Evolutionary conservation across 306 rosid genomes (phyloP), one percentile per base, ranked within the genome.

Genomic region (Malus sylvestris): DNA sequence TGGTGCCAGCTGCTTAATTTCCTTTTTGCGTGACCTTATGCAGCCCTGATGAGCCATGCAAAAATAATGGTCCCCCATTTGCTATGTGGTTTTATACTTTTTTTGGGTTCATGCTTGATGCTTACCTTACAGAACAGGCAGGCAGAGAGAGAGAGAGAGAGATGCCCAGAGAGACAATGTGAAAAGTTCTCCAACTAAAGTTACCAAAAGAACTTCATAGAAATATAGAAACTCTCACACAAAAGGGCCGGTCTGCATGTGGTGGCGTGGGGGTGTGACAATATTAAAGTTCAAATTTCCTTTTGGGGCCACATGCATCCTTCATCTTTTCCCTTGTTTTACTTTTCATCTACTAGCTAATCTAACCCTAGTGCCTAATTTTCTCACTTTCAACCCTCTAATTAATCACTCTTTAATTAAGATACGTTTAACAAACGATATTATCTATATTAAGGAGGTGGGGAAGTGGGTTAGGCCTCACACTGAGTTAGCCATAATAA

Each of bases 191-290:
- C 75, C 63, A 77, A 78, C 84, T 74, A 74, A 74, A 61, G 77
- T 64, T 78, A 55, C 5, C 55, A 72, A 65, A 77, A 81, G 80
- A 53, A 62, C 60, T 71, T 11, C 25, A 58, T 27, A 68, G 82
- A 79, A 70, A 79, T 75, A 76, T 85, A 63, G 87, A 86, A 86
- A 81, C 76, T 72, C 86, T 82, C 86, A 71, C 80, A 16, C 55
- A 51, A 51, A 73, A 57, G 35, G 23, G 27, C 51, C 83, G 80
- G 87, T 83, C 81, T 87, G 85, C 91, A 89, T 89, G 89, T 87
- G 96, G 89, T 80, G 82, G 89, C 80, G 86, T 87, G 88, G 61
- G 61, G 82, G 96, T 83, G 89, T 86, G 88, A 90, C 81, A 78
- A 59, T 85, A 87, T 86, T 88, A 76, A 86, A 84, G 84, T 83